A percentile compares a stretch with the other conserved stretches of the same genome.
These are phyloP conservation scores for Penicillium arizonense DNA, from an alignment of 495 filamentous ascomycete species.

Conservation along the genomic window DNA sequence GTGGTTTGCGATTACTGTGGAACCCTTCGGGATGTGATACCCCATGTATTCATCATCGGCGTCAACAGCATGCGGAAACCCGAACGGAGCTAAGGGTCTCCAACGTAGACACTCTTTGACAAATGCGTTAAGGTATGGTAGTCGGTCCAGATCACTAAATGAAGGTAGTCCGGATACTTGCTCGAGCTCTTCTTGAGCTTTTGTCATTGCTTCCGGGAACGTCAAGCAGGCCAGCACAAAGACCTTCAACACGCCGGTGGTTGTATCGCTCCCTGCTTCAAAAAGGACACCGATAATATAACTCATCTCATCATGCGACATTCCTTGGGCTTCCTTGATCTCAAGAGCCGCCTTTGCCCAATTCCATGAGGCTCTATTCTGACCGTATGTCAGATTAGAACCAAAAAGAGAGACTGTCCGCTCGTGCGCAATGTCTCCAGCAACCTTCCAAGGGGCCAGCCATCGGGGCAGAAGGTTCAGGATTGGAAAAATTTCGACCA, in stretches of 20 bases:
- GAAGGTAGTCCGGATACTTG: constrained; percentile 22
- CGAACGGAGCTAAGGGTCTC: constrained; percentile 31
- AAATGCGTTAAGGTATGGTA: constrained; percentile 35
- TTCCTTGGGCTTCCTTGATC: constrained; percentile 4
- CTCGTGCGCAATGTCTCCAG: constrained; percentile 6
- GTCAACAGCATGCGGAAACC: constrained; percentile 48
- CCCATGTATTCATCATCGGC: constrained; percentile 54
- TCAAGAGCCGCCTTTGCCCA: constrained; percentile 19
- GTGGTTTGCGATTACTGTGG: constrained; percentile 39
- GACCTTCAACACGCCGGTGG: constrained; percentile 27
- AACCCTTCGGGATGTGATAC: constrained; percentile 47
- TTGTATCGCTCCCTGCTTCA: constrained; percentile 39
- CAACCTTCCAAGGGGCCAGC: constrained; percentile 23
- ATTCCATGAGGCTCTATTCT: constrained; percentile 20
- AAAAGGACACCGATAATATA: constrained; percentile 37
- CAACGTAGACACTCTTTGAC: constrained; percentile 39
- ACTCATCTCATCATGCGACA: constrained; percentile 27
- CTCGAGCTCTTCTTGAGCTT: constrained; percentile 49
- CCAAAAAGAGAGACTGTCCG: constrained; percentile 5
- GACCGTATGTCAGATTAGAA: constrained; percentile 9
- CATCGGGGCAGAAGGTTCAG: constrained; percentile 25
- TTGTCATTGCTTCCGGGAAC: constrained; percentile 37
- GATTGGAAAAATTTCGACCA: constrained; percentile 31
- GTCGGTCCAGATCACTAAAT: constrained; percentile 9
- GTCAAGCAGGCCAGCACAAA: constrained; percentile 37